Base-by-base conservation (phyloP, 1,139 yeast species). In the Protomyces arabidopsidicola region DNA sequence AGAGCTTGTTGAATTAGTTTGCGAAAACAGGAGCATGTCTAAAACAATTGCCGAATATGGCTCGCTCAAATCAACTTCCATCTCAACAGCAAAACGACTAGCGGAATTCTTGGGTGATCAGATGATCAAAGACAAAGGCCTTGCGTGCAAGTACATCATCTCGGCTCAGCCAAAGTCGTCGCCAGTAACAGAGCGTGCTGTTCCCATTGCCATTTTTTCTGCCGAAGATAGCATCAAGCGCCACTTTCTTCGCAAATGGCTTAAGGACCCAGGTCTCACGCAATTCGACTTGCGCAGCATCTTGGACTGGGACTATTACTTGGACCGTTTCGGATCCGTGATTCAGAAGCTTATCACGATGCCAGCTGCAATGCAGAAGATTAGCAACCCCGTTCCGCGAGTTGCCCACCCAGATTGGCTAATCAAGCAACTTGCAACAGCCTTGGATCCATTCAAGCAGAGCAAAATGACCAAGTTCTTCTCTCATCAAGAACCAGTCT, bases 51-150 rank as follows among this genome's bases (percentile, higher is more conserved):
- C 84, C 14, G 98, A 93, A 72, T 95, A 95, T 71, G 98, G 86
- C 4, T 82, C 81, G 36, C 97, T 90, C 72, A 95, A 95, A 72
- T 90, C 97, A 0, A 90, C 98, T 0, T 90, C 98, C 0, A 93
- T 95, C 69, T 90, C 98, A 1, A 93, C 98, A 1, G 98, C 98
- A 0, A 84, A 81, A 70, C 81, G 99, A 69, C 79, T 95, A 60
- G 97, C 97, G 65, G 98, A 93, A 70, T 93, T 95, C 72, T 79
- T 95, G 69, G 98, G 98, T n/a, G 91, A 87, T 67, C 97, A 90
- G 70, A 93, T 93, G 97, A 95, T 90, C 9, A 90, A 90, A 71
- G 98, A 91, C 76, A 91, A 93, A 64, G 98, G 98, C 68, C 82
- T 95, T 68, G 97, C 96, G 1, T 93, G 97, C 75, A 90, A 90